Evolutionary conservation across 1,284 basidiomycete genomes (phyloP), one percentile per base, ranked within the genome.

Genomic region (Leccinum pachyderme): DNA sequence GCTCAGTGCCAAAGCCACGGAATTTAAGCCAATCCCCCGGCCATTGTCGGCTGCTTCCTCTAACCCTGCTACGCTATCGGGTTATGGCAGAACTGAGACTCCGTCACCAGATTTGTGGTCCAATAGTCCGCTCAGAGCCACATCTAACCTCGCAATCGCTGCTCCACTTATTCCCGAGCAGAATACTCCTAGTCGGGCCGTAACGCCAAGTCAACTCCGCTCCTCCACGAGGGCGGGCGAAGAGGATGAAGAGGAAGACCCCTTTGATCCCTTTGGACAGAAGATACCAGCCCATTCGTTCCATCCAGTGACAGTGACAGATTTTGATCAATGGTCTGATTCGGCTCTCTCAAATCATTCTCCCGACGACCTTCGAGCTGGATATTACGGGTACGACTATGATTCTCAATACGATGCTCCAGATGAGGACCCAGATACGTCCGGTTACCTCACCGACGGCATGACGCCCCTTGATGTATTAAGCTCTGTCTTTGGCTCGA

Each of bases 391-490:
- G 15, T 77, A 75, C 56, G 66, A 68, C n/a, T 65, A 62, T 35
- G 73, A 75, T 59, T 62, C 64, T 49, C 65, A 72, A 53, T 73
- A 72, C 25, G 73, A 76, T 58, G 70, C 72, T 49, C 72, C 72
- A 47, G 70, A 66, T 37, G 81, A 83, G 51, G 83, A 85, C 54
- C 69, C 75, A 6, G 85, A 86, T 25, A 75, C 79, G 4, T 75
- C 77, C 12, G 69, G 65, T 46, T 72, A 66, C 49, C 78, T 91
- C 49, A 89, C 87, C 0, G 87, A 91, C 62, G 92, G 93, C 33
- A 96, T 98, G 91, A 96, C 95, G 1, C 96, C 96, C 0, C 91
- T 99, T 62, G 96, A 98, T 66, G 93, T 98, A 39, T 84, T 99
- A 22, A 88, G 85, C 64, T 95, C 92, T 33, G 92, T 99, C 35